Evolutionary conservation across 345 rosid species (phyloP).

Genomic region (Salix viminalis): DNA sequence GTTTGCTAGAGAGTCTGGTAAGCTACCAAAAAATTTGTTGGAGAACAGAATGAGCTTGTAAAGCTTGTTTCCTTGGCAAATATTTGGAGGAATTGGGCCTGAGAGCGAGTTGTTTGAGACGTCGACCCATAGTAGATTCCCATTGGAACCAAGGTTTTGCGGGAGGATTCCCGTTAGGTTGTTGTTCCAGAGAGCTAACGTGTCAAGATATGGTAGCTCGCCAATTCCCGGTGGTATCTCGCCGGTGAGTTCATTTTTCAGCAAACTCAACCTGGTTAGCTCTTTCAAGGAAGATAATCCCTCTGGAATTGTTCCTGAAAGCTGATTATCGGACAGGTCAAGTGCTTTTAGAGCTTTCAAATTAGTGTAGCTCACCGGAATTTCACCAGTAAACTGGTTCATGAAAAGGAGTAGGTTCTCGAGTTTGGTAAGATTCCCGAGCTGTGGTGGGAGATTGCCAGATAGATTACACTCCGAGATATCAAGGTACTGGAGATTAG

Average conservation of each 20-base stretch:
- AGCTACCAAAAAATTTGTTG: slow-evolving; percentile 46
- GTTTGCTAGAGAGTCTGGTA: slow-evolving; percentile 51
- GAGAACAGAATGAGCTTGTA: slow-evolving; percentile 82
- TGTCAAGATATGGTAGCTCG: slow-evolving; percentile 52
- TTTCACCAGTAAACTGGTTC: slow-evolving; percentile 57
- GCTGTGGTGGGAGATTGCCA: slow-evolving; percentile 51
- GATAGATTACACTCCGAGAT: slow-evolving; percentile 59
- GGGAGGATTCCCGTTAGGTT: slow-evolving; percentile 66
- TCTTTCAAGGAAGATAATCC: slow-evolving; percentile 46
- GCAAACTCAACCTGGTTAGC: slow-evolving; percentile 56
- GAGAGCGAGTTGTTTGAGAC: slow-evolving; percentile 69
- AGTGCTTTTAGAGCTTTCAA: slow-evolving; percentile 44
- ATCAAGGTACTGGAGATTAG: slow-evolving; percentile 64
- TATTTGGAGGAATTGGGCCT: slow-evolving; percentile 68
- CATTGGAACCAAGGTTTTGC: slow-evolving; percentile 61
- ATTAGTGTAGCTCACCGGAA: slow-evolving; percentile 58
- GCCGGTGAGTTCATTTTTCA: slow-evolving; percentile 55
- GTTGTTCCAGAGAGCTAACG: slow-evolving; percentile 70
- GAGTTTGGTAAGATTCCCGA: slow-evolving; percentile 61
- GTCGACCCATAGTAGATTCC: slow-evolving; percentile 53
- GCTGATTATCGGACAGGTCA: slow-evolving; percentile 67
- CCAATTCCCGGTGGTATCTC: slow-evolving; percentile 63
- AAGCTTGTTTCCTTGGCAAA: slow-evolving; percentile 70
- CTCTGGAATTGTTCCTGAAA: slow-evolving; percentile 63
- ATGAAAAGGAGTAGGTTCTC: slow-evolving; percentile 49